phyloP scores from a whole-genome alignment of 768 basidiomycete genomes.

The Macrocybe gigantea region DNA sequence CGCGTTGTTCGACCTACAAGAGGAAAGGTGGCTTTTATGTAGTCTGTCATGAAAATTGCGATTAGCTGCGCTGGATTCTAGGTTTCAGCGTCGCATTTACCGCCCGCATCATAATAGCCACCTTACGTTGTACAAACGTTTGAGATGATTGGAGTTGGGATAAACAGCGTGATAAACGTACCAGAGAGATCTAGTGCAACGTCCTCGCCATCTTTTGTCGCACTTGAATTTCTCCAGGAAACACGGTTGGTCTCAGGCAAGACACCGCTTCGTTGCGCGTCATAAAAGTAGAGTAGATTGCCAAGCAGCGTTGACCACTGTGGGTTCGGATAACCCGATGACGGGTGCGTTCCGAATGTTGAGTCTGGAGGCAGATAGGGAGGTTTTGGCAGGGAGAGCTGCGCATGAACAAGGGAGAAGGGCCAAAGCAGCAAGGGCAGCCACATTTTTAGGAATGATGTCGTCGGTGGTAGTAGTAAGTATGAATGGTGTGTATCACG shows the following conservation, averaged over 20 bases:
- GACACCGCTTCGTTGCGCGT: constrained; percentile 81
- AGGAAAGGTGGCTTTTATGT: constrained; percentile 84
- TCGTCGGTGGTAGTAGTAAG: no score
- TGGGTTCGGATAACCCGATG: constrained; percentile 51
- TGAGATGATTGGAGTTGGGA: neutral
- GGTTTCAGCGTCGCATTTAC: constrained; percentile 29
- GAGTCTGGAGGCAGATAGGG: constrained; percentile 60
- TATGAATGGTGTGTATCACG: neutral
- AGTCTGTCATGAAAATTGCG: constrained; percentile 43
- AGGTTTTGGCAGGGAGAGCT: constrained; percentile 58
- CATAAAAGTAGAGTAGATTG: constrained; percentile 82
- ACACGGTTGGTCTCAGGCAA: constrained; percentile 69
- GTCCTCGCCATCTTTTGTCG: constrained; percentile 70
- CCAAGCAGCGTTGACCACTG: constrained; percentile 85
- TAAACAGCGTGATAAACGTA: constrained; percentile 7
- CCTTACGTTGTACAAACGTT: constrained; percentile 18
- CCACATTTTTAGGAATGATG: neutral
- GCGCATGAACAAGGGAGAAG: constrained; percentile 33
- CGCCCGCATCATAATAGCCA: constrained; percentile 93
- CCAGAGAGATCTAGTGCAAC: constrained; percentile 72
- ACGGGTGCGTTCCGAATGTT: constrained; percentile 45
- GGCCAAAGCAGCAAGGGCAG: constrained; percentile 13
- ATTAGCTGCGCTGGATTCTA: constrained; percentile 2
- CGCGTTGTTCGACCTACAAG: constrained; percentile 41
- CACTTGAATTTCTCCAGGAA: constrained; percentile 82